A percentile compares a stretch with the other conserved stretches of the same genome.
Conservation (phyloP, 805 yeast species). For the Suhomyces sp. region DNA sequence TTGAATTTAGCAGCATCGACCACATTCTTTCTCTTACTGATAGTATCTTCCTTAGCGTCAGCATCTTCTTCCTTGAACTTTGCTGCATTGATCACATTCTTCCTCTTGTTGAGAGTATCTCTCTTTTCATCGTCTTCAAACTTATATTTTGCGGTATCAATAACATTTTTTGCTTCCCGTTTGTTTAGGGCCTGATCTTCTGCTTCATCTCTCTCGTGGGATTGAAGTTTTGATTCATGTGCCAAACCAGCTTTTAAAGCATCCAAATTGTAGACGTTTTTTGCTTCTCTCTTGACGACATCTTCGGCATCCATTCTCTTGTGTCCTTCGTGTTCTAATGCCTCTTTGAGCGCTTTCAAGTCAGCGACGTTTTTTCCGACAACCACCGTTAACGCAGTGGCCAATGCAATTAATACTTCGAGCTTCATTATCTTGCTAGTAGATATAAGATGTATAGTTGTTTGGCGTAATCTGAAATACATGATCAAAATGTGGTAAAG, state of each 20-base stretch:
- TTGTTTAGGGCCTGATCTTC: not conserved
- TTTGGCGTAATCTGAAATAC: too few species aligned
- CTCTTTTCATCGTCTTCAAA: too few species aligned
- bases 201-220: too few species aligned
- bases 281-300: slow-evolving; percentile 2
- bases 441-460: too few species aligned
- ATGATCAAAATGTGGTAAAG: too few species aligned
- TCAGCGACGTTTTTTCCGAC: slow-evolving; percentile 7
- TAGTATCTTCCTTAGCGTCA: not conserved
- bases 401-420: slow-evolving; percentile 1
- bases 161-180: slow-evolving; percentile 4
- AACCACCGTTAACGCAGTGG: slow-evolving; percentile 5
- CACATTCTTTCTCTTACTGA: slow-evolving; percentile 1
- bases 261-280: slow-evolving; percentile 2
- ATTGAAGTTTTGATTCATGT: not conserved
- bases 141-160: too few species aligned
- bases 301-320: slow-evolving; percentile 3
- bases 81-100: not conserved
- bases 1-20: not conserved
- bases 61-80: not conserved
- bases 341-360: slow-evolving; percentile 1
- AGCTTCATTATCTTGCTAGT: slow-evolving; percentile 12
- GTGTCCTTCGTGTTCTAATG: slow-evolving; percentile 1
- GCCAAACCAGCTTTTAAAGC: not conserved
- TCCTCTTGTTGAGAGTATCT: not conserved